These are phyloP conservation scores for Hevea brasiliensis DNA, from an alignment of 345 rosid genomes.

Conservation along the genomic window DNA sequence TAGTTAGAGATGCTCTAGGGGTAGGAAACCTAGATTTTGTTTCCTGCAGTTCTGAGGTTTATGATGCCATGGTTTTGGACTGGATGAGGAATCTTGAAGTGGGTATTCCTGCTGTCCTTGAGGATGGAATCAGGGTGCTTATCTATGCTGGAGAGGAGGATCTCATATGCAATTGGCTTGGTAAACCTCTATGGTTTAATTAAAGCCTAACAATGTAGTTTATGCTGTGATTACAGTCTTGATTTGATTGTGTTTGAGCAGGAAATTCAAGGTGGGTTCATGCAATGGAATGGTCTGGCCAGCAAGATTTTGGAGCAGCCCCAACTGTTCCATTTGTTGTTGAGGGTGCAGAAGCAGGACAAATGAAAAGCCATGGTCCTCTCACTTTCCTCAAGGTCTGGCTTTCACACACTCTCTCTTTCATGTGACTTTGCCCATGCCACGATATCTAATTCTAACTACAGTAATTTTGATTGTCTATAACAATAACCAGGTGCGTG, in stretches of 20 bases:
- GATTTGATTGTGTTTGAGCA: conserved; percentile 13
- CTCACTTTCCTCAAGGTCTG: conserved; percentile 74
- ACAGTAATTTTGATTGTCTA: neutral
- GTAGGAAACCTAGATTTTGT: conserved; percentile 66
- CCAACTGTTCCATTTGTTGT: conserved; percentile 50
- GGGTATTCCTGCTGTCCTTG: conserved; percentile 68
- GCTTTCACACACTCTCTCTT: neutral
- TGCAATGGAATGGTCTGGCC: conserved; percentile 76
- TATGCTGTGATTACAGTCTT: neutral
- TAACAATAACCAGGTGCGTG: conserved; percentile 49
- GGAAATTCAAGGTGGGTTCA: conserved; percentile 90
- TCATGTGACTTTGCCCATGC: neutral
- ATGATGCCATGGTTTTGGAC: conserved; percentile 51
- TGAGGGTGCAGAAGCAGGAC: conserved; percentile 62
- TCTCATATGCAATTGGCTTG: conserved; percentile 88
- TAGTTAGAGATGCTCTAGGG: conserved; percentile 59
- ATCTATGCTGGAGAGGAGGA: conserved; percentile 88
- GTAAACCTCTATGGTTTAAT: conserved; percentile 30
- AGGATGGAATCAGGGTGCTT: conserved; percentile 67
- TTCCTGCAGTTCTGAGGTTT: conserved; percentile 62
- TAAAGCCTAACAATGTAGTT: neutral
- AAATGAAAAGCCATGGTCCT: conserved; percentile 62
- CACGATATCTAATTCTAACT: neutral
- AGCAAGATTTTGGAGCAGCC: conserved; percentile 51
- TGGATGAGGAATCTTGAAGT: conserved; percentile 77